Evolutionary conservation across 495 filamentous ascomycete genomes (phyloP), one percentile per base, ranked within the genome.

Genomic region (Neurospora cerealis): DNA sequence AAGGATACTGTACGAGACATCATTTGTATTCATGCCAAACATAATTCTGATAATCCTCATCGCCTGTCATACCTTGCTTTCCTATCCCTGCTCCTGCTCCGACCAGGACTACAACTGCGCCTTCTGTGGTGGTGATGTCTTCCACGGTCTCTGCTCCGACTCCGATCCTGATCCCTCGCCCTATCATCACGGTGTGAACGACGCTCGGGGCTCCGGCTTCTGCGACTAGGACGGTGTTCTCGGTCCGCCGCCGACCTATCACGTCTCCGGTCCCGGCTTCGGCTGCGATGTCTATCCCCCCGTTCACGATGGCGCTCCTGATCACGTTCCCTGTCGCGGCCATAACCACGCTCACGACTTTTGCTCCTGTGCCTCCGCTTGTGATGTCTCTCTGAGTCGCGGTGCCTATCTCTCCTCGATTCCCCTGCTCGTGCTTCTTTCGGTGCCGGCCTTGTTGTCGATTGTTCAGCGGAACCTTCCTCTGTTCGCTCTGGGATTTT

Each of bases 331-430:
- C 71, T 48, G 36, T 72, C 70, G 69, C 73, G 54, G 21, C 77
- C 73, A 37, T 78, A 69, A 39, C 78, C 70, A 70, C 73, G 54
- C 19, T 77, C 73, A 37, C 78, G 70, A 37, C 78, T 78, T 24
- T 78, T 70, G 69, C 81, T 79, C 77, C 81, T 77, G 75, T 81
- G 79, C 72, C 83, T 77, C 74, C 79, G 80, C 66, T 77, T 76
- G 66, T 83, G 81, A 38, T 78, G 78, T 71, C 79, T 79, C 17
- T 82, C 80, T 28, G 80, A 75, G 44, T 83, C 79, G 48, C 77
- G 76, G 36, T 80, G 78, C 37, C 74, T 78, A 17, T 77, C 77
- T 37, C 75, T 75, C 24, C 76, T 72, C 42, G 41, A 74, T 70
- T 77, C 78, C 48, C 39, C 80, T 71, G n/a, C 76, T 60, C 34